Base-by-base conservation (phyloP, 768 basidiomycete species). In the Boletellus ananiceps region DNA sequence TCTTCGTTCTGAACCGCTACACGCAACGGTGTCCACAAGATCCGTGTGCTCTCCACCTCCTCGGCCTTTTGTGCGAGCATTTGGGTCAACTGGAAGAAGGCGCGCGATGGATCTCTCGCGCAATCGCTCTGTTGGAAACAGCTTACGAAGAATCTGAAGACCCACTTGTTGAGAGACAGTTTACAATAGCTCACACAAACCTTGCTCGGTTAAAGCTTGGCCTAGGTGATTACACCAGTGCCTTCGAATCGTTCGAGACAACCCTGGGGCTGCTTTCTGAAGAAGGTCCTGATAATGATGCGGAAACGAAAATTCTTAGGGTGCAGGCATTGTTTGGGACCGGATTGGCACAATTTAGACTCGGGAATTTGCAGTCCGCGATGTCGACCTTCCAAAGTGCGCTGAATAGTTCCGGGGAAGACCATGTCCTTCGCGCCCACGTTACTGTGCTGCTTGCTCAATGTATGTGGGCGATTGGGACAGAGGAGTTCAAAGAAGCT, bases 121-220 rank as follows among this genome's bases (percentile, higher is more conserved):
- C 87, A 1, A 88, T 91, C 13, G 51, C 66, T 4, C 73, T 93
- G 9, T 71, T 98, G n/a, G 95, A 98, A 66, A 76, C 81, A 2
- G 77, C 79, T 23, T 99, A 96, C 69, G 96, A 99, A 64, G 82
- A 86, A 46, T 80, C 79, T 13, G 96, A 99, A 66, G 86, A 91
- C 46, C 68, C 83, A 1, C 70, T 74, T 19, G 80, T 91, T 11
- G 96, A 97, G 67, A 71, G 74, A 43, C 83, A 80, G 46, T 99
- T 86, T 60, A 81, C 79, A 5, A 80, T 93, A 34, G 89, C 93
- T 0, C 88, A 93, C 54, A 71, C 80, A 19, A 95, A 88, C 50
- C 71, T 92, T 8, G 96, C 85, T 0, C 81, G 96, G 9, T 64
- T 95, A 21, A 76, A 80, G 16, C 70, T 95, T n/a, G 73, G 83